phyloP scores from a whole-genome alignment of 2,329 filamentous ascomycete species.

The Epichloe sp. region DNA sequence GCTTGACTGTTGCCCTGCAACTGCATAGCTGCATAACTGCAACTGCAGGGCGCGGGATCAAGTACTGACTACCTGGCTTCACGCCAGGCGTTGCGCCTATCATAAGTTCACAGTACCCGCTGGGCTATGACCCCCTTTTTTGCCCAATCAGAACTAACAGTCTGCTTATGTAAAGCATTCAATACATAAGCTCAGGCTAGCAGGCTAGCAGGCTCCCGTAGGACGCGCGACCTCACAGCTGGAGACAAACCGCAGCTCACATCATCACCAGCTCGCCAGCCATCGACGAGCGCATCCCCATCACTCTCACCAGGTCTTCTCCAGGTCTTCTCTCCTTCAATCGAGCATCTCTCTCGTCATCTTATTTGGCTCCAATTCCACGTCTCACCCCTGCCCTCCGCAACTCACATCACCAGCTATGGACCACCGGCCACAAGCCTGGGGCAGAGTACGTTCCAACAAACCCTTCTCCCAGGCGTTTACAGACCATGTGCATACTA shows the following conservation, averaged over 20 bases:
- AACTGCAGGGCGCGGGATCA: background rate
- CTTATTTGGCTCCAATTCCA: background rate
- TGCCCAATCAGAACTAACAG: slow-evolving; percentile 17
- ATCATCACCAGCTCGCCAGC: slow-evolving; percentile 9
- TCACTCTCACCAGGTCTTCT: background rate
- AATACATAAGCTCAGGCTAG: background rate
- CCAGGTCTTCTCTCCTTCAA: background rate
- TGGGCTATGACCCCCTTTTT: background rate
- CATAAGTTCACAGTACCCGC: too few species aligned
- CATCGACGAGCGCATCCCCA: slow-evolving; percentile 5
- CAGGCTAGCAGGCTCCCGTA: slow-evolving; percentile 20
- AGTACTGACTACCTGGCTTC: background rate
- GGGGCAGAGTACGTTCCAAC: slow-evolving; percentile 50
- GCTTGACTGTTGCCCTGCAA: too few species aligned
- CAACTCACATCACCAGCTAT: slow-evolving; percentile 25
- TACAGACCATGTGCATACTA: slow-evolving; percentile 6
- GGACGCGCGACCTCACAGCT: slow-evolving; percentile 19
- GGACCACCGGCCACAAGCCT: slow-evolving; percentile 62
- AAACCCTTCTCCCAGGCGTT: slow-evolving; percentile 6
- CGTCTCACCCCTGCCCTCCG: background rate
- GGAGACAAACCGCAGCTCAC: slow-evolving; percentile 1
- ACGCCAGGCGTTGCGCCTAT: fast-evolving
- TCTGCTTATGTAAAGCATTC: slow-evolving; percentile 17
- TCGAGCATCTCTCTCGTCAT: background rate
- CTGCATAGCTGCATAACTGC: too few species aligned